Conservation (phyloP, 768 basidiomycete species). For the Boletellus ananas region DNA sequence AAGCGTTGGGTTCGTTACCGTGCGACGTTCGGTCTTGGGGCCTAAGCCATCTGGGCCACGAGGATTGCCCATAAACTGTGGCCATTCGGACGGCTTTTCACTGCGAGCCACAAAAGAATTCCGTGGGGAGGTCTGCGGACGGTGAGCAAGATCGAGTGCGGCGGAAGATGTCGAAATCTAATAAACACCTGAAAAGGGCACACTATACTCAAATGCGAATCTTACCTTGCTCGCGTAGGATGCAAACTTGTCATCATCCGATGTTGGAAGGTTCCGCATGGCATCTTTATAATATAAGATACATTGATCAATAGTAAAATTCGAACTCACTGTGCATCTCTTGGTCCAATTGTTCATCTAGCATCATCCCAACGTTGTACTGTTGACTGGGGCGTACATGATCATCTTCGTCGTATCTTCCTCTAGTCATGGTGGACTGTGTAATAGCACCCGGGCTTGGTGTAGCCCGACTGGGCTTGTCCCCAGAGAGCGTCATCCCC, state of each 20-base stretch:
- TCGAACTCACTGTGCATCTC: slow-evolving; percentile 83
- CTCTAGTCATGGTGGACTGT: slow-evolving; percentile 51
- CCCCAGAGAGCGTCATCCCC: slow-evolving; percentile 63
- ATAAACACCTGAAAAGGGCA: background rate
- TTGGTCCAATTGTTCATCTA: slow-evolving; percentile 90
- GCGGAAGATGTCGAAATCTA: slow-evolving; percentile 86
- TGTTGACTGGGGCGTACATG: slow-evolving; percentile 55
- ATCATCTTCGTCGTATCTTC: slow-evolving; percentile 56
- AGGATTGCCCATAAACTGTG: slow-evolving; percentile 69
- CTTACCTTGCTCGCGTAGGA: slow-evolving; percentile 64
- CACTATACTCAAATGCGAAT: slow-evolving; percentile 3
- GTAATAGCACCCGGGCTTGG: slow-evolving; percentile 51
- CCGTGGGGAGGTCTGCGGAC: slow-evolving; percentile 76
- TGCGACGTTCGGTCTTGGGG: slow-evolving; percentile 61
- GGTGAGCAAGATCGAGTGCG: slow-evolving; percentile 88
- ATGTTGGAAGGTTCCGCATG: slow-evolving; percentile 82
- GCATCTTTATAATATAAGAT: slow-evolving; percentile 53
- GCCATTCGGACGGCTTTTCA: slow-evolving; percentile 89
- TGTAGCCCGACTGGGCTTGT: slow-evolving; percentile 53
- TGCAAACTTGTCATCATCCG: slow-evolving; percentile 83
- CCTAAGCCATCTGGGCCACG: slow-evolving; percentile 58
- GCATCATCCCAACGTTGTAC: slow-evolving; percentile 84
- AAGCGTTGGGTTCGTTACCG: slow-evolving; percentile 70
- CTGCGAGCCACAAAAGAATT: slow-evolving; percentile 54
- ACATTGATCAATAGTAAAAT: slow-evolving; percentile 7